Base-by-base conservation (phyloP, 2,329 filamentous ascomycete species). In the Ophiostoma sp. region DNA sequence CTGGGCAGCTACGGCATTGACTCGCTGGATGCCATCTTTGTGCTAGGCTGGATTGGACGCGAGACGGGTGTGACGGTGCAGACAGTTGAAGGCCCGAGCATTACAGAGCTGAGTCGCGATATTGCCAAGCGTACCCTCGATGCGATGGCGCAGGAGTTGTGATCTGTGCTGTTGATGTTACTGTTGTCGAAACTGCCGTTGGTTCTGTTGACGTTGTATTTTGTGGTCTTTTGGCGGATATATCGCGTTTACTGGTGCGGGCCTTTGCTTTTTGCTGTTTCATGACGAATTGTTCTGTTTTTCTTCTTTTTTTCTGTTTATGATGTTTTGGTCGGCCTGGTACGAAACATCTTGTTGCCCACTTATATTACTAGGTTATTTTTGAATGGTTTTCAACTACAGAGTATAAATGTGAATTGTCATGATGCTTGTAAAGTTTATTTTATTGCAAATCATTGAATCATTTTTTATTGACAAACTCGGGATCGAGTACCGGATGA, bases 1-100 rank as follows among this genome's bases (percentile, higher is more conserved):
- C 68, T 75, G 15, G 62, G 68, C 68, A 69, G 68, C 70, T 75
- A 75, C 72, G 74, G 74, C 17, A 73, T 75, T 57, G 74, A 75
- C 70, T 76, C 74, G 15, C 72, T 76, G 20, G 74, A 74, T 62
- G 68, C 73, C 3, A 74, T 76, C 3, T 74, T 72, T 36, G 39
- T 76, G 3, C 73, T 74, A 1, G 72, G 73, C 1, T 76, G 74
- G 74, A 71, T 76, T 5, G 60, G 69, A 3, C 71, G 74, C 1
- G 71, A 73, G 68, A 73, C 72, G 23, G 74, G 74, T 20, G 72
- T 73, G 48, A 72, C 73, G 1, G 67, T 73, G 41, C 74, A 73
- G 67, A 72, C 73, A 7, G 67, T 75, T 7, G 74, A 76, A 5
- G 72, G 72, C 10, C 35, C 72, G 52, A 72, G 71, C 36, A 74